These are phyloP conservation scores for Monosporascus sp. DNA, from an alignment of 2,329 filamentous ascomycete genomes.

Conservation along the genomic window DNA sequence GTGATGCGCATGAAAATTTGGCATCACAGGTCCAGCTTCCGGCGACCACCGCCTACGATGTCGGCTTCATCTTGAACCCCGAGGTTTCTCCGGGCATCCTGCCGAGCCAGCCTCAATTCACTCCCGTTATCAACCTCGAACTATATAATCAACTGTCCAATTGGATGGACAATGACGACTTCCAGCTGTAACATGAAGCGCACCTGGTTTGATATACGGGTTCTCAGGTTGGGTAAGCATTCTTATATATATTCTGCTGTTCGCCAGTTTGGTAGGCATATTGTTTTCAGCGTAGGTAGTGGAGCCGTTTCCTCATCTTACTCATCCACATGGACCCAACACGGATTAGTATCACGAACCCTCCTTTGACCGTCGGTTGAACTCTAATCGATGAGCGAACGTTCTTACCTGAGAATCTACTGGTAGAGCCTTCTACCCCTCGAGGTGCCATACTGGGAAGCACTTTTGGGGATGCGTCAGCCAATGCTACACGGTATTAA, in stretches of 20 bases:
- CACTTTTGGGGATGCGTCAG: too few species aligned
- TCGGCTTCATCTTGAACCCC: conserved; percentile 10
- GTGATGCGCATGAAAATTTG: too few species aligned
- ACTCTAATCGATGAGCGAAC: too few species aligned
- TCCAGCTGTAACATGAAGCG: conserved; percentile 1
- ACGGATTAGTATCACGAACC: too few species aligned
- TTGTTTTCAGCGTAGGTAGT: background rate
- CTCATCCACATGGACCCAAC: background rate
- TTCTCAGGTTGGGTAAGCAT: background rate
- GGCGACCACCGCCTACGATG: conserved; percentile 6
- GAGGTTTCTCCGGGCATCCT: background rate
- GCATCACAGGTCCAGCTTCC: background rate
- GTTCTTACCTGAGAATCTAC: too few species aligned
- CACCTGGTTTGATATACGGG: background rate
- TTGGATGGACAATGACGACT: conserved; percentile 7
- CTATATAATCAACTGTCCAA: conserved; percentile 1
- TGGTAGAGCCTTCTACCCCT: too few species aligned
- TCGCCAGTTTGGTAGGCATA: background rate
- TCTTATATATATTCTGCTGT: background rate
- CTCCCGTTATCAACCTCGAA: background rate
- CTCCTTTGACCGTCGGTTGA: too few species aligned
- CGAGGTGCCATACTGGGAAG: too few species aligned
- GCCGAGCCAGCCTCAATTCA: background rate
- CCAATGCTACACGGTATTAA: too few species aligned
- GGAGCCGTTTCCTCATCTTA: background rate